Percentiles rank a stretch among this genome's conserved stretches.
Conservation (phyloP, 495 filamentous ascomycete genomes). For the Penicillium cinerascens region DNA sequence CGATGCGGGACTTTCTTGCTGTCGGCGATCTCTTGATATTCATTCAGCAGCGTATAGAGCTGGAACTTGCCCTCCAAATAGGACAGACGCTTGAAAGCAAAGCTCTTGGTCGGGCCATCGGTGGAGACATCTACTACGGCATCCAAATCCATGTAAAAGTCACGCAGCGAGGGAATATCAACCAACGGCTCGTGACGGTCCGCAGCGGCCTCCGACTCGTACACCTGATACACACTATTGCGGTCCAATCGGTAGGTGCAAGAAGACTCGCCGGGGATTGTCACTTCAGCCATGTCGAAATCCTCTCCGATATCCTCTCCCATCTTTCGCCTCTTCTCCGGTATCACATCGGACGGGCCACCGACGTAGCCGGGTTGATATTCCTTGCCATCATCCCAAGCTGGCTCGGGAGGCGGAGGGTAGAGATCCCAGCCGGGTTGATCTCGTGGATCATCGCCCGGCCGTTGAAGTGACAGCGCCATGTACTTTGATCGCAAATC, state of each 20-base stretch:
- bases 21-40: slow-evolving; percentile 96
- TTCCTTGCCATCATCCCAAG: slow-evolving; percentile 73
- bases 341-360: slow-evolving; percentile 18
- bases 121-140: slow-evolving; percentile 77
- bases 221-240: slow-evolving; percentile 88
- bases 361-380: slow-evolving; percentile 22
- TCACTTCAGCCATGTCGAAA: slow-evolving; percentile 74
- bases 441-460: slow-evolving; percentile 82
- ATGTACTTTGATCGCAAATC: slow-evolving; percentile 90
- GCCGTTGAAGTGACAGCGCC: slow-evolving; percentile 74
- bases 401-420: slow-evolving; percentile 83
- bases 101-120: slow-evolving; percentile 94
- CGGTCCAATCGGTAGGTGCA: slow-evolving; percentile 78
- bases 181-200: slow-evolving; percentile 64
- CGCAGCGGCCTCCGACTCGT: slow-evolving; percentile 58
- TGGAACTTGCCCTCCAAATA: slow-evolving; percentile 97
- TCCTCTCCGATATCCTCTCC: slow-evolving; percentile 89
- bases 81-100: slow-evolving; percentile 88
- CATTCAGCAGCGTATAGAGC: slow-evolving; percentile 85
- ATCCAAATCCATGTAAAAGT: slow-evolving; percentile 96
- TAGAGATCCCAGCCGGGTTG: slow-evolving; percentile 82
- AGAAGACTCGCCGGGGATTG: slow-evolving; percentile 60
- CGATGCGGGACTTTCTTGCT: slow-evolving; percentile 95
- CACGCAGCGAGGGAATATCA: slow-evolving; percentile 78
- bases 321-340: slow-evolving; percentile 66